phyloP scores from a whole-genome alignment of 345 rosid species.

The Dimocarpus longan region DNA sequence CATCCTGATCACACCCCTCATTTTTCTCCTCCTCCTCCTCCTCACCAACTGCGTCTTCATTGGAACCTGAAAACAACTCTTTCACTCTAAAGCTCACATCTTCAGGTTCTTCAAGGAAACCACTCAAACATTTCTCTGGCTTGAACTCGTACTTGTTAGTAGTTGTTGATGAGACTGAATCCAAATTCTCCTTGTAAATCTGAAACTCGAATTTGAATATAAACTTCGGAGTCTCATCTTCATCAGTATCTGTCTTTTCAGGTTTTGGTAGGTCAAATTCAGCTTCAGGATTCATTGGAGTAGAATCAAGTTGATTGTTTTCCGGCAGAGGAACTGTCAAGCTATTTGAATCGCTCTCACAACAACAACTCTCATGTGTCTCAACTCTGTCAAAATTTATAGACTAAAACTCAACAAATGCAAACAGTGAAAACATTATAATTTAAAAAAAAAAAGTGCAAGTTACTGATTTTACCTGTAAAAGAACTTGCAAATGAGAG shows the following conservation, averaged over 20 bases:
- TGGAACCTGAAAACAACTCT: constrained; percentile 36
- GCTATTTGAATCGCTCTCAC: constrained; percentile 12
- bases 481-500: constrained; percentile 33
- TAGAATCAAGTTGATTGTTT: constrained; percentile 15
- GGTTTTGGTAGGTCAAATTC: no score
- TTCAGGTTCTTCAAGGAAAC: constrained; percentile 44
- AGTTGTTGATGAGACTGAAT: constrained; percentile 30
- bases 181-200: constrained; percentile 38
- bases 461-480: constrained; percentile 40
- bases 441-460: not conserved
- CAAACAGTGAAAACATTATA: not conserved
- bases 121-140: constrained; percentile 38
- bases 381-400: constrained; percentile 31
- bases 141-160: constrained; percentile 44
- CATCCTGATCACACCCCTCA: constrained; percentile 26
- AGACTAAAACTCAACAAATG: constrained; percentile 5
- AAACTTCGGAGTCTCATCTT: constrained; percentile 45
- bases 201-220: constrained; percentile 75
- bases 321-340: constrained; percentile 1
- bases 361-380: constrained; percentile 19
- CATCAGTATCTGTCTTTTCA: constrained; percentile 3
- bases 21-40: constrained; percentile 19
- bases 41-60: constrained; percentile 24
- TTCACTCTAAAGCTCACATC: constrained; percentile 42
- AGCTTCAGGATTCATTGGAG: not conserved